Evolutionary conservation across 1,284 basidiomycete species (phyloP), one percentile per base, ranked within the genome.

Genomic region (Pterula multifida): DNA sequence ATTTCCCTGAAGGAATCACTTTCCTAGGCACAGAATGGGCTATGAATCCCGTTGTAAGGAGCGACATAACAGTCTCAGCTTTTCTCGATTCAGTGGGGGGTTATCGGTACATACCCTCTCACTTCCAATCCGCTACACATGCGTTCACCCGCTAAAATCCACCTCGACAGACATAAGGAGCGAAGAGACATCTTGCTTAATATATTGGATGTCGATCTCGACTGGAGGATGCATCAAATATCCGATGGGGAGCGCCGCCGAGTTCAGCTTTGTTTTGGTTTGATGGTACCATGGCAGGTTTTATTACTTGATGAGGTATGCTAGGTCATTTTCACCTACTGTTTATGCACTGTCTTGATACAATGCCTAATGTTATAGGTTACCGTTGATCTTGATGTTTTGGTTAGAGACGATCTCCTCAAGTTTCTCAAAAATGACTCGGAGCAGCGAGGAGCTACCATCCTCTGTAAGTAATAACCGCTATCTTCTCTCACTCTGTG

Each of bases 301-400:
- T 69, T 99, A 3, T 71, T 98, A 3, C 77, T 98, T 4, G 95
- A 98, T 61, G 96, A 99, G 72, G 93, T 84, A 50, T 22, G 63
- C 54, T 49, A 35, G 36, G 13, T 39, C 26, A 50, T 50, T 50
- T 42, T 13, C 49, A 35, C 26, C 17, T 35, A 6, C 47, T 11
- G 50, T 49, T 17, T 44, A 36, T 9, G 45, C 50, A 25, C 47
- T 39, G 17, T 45, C 35, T 25, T 52, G n/a, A 25, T 6, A 24
- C 19, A 36, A 47, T 36, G 22, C 45, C 17, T 35, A n/a, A n/a
- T n/a, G n/a, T 26, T 47, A 47, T 55, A 85, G 88, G 90, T 98
- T 49, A 98, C 95, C 0, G 96, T 98, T 26, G 96, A 99, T 64
- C 72, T 99, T n/a, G 96, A 99, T 59, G 94, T 98, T 3, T 78